A percentile compares a stretch with the other conserved stretches of the same genome.
Evolutionary conservation across 2,329 filamentous ascomycete genomes (phyloP).

Genomic region (Colletotrichum graminicola): DNA sequence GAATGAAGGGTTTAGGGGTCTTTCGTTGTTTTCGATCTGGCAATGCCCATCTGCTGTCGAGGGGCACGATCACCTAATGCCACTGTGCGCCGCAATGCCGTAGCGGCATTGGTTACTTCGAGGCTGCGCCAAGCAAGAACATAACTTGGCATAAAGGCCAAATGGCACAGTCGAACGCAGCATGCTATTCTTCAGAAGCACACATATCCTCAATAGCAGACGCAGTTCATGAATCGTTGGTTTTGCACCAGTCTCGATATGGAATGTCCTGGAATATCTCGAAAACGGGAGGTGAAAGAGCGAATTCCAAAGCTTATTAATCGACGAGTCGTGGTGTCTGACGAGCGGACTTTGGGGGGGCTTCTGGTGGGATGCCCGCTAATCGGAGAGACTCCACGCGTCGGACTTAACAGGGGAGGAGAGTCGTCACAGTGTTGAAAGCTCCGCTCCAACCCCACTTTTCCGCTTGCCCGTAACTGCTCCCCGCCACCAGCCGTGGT

Average conservation of each 20-base stretch:
- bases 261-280: conserved; percentile 24
- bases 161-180: not conserved
- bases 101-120: not conserved
- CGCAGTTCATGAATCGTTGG: not conserved
- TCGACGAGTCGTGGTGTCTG: conserved; percentile 3
- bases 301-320: conserved; percentile 29
- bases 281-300: not conserved
- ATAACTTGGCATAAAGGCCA: not conserved
- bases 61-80: not conserved
- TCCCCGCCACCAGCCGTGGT: conserved; percentile 24
- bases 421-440: not conserved
- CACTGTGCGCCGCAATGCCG: not conserved
- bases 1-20: not conserved
- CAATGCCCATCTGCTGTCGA: not conserved
- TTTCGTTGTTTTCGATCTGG: not conserved
- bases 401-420: conserved; percentile 33
- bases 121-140: not conserved
- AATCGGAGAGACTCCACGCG: conserved; percentile 7
- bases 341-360: conserved; percentile 29
- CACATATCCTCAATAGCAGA: not conserved
- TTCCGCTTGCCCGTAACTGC: conserved; percentile 3
- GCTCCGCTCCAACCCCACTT: conserved; percentile 20
- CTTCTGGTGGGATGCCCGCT: conserved; percentile 19
- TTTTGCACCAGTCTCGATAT: not conserved
- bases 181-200: not conserved